Conservation (phyloP, 2,329 filamentous ascomycete species). For the Aspergillus aculeatus region DNA sequence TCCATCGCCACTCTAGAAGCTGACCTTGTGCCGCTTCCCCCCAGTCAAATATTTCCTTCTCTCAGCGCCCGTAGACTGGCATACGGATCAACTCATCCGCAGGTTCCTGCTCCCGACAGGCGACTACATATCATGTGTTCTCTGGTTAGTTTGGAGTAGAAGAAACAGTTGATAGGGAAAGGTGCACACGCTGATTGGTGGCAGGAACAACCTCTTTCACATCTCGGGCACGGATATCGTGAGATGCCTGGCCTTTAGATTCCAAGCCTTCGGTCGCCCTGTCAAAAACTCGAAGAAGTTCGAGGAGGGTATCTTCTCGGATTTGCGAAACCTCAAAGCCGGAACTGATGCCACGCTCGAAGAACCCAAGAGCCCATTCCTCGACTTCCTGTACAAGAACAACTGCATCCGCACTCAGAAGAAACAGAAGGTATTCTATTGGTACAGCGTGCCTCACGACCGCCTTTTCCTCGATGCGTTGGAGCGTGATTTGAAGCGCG, state of each 20-base stretch:
- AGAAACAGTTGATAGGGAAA: constrained; percentile 10
- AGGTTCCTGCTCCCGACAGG: constrained; percentile 93
- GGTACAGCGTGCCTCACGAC: constrained; percentile 99
- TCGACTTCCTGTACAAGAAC: constrained; percentile 99
- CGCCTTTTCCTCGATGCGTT: constrained; percentile 94
- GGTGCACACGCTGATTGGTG: constrained; percentile 15
- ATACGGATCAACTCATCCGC: constrained; percentile 91
- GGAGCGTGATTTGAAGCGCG: constrained; percentile 94
- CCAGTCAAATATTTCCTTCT: constrained; percentile 99
- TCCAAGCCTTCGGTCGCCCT: constrained; percentile 95
- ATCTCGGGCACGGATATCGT: constrained; percentile 99
- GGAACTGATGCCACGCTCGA: constrained; percentile 97
- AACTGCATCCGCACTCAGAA: constrained; percentile 99
- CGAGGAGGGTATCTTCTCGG: constrained; percentile 98
- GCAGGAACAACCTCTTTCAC: constrained; percentile 96
- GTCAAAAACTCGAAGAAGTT: constrained; percentile 99
- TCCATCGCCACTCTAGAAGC: not conserved
- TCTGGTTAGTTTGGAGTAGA: constrained; percentile 63
- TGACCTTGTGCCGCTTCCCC: not conserved
- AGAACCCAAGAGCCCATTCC: constrained; percentile 96
- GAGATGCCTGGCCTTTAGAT: constrained; percentile 93
- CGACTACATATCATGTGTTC: constrained; percentile 97
- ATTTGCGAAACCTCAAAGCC: constrained; percentile 95
- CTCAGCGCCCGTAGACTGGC: constrained; percentile 97
- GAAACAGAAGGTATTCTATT: constrained; percentile 99